phyloP scores from a whole-genome alignment of 176 grass and related monocot species.

The Cenchrus purpureus region DNA sequence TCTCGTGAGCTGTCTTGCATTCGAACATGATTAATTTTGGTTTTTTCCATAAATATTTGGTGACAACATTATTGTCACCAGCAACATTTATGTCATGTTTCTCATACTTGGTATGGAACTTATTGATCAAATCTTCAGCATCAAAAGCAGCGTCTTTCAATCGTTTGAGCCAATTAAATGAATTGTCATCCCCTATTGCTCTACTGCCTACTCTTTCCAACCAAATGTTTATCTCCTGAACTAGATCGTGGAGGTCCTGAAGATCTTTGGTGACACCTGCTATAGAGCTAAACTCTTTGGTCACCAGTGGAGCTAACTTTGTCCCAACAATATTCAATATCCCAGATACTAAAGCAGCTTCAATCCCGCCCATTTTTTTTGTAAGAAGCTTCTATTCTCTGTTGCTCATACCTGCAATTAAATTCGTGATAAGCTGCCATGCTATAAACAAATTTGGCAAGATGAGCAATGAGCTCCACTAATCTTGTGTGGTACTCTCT shows the following conservation, averaged over 20 bases:
- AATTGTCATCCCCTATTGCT: not conserved
- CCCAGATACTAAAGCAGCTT: not conserved
- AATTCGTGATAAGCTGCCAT: too few species aligned
- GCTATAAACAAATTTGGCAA: too few species aligned
- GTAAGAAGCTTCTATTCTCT: too few species aligned
- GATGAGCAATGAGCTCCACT: too few species aligned
- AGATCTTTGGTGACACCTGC: conserved; percentile 5
- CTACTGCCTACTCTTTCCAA: not conserved
- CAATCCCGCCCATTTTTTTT: not conserved
- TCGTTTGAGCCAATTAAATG: conserved; percentile 9
- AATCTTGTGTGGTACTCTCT: too few species aligned
- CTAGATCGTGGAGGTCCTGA: not conserved
- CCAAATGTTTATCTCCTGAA: conserved; percentile 4
- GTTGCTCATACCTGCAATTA: too few species aligned
- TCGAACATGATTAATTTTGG: not conserved
- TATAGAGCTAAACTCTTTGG: not conserved
- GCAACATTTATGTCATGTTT: not conserved
- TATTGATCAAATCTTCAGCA: not conserved
- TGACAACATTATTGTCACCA: not conserved
- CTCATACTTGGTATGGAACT: not conserved
- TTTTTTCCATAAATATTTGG: not conserved
- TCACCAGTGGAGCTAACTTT: not conserved
- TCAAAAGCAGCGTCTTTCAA: not conserved
- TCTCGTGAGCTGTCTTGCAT: not conserved
- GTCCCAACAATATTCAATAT: not conserved